Conservation (phyloP, 345 rosid species). For the Bruguiera parviflora region DNA sequence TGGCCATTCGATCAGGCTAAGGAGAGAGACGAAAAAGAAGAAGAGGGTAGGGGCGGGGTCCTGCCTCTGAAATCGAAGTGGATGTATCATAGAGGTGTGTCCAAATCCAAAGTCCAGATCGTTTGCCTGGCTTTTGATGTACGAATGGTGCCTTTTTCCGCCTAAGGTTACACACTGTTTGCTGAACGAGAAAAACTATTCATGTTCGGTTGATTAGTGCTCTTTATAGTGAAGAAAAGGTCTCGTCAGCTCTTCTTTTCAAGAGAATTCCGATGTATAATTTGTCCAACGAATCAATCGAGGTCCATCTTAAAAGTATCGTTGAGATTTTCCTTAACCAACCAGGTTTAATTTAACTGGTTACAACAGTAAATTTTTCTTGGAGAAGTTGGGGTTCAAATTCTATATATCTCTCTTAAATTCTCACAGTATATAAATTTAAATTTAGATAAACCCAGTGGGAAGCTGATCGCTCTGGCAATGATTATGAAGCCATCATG, state of each 20-base stretch:
- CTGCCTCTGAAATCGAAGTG: constrained; percentile 31
- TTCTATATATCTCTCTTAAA: no score
- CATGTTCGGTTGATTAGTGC: constrained; percentile 19
- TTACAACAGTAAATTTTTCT: no score
- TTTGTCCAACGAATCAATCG: constrained; percentile 11
- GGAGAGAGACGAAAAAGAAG: constrained; percentile 1
- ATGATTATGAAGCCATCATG: no score
- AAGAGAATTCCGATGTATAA: constrained; percentile 20
- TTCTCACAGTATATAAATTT: no score
- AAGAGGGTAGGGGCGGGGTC: constrained; percentile 11
- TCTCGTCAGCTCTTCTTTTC: constrained; percentile 38
- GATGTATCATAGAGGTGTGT: constrained; percentile 27
- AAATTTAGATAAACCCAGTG: no score
- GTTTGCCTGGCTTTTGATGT: constrained; percentile 23
- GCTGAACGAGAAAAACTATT: constrained; percentile 19
- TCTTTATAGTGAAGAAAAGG: constrained; percentile 19
- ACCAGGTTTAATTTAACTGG: neutral
- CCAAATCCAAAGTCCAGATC: constrained; percentile 26
- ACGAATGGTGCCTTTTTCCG: constrained; percentile 8
- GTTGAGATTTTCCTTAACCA: neutral
- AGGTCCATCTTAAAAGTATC: constrained; percentile 12
- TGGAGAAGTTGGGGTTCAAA: no score
- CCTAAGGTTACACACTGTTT: constrained; percentile 29
- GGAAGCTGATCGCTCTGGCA: no score
- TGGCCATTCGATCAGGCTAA: constrained; percentile 1